Evolutionary conservation across 73 alveolate species (phyloP), one percentile per base, ranked within the genome.

Genomic region (Paramecium tetraurelia): DNA sequence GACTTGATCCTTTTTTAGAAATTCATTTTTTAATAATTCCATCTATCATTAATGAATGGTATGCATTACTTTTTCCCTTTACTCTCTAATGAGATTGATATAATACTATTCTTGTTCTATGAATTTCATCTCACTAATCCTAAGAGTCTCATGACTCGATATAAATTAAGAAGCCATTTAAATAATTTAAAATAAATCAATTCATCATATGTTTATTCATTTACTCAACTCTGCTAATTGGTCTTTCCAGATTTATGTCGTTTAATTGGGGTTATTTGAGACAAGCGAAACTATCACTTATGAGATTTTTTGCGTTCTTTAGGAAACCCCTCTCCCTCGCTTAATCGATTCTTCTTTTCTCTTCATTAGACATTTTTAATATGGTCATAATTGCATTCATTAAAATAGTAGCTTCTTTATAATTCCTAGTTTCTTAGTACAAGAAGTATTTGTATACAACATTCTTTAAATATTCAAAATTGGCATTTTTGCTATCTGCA

Each of bases 341-440:
- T 35, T 72, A 4, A 10, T 86, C 83, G 1, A 86, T 77, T 59
- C 85, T 86, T 86, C 70, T 77, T 63, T 71, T 86, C 11, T 86
- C 93, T 59, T 86, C 93, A 57, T 86, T 86, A 68, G 93, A 59
- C 87, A 86, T 86, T 68, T 68, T 86, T 5, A 86, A 77, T n/a
- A 86, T 86, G 8, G 93, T 86, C 87, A 86, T 59, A 38, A 86
- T 86, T n/a, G 93, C 93, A 86, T 72, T 63, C 93, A 86, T 68
- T 43, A 86, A 43, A 8, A 86, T 46, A 11, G 86, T 63, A 6
- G 93, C 93, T 86, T 86, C 93, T 41, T 86, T 86, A 36, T 86
- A 86, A 86, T 86, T 43, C 16, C 87, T 59, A 16, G 75, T 77
- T 86, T 86, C 93, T 43, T 86, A 40, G 41, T 86, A 86, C 35